Conservation (phyloP, 2,329 filamentous ascomycete species). For the Botrytis galanthina region DNA sequence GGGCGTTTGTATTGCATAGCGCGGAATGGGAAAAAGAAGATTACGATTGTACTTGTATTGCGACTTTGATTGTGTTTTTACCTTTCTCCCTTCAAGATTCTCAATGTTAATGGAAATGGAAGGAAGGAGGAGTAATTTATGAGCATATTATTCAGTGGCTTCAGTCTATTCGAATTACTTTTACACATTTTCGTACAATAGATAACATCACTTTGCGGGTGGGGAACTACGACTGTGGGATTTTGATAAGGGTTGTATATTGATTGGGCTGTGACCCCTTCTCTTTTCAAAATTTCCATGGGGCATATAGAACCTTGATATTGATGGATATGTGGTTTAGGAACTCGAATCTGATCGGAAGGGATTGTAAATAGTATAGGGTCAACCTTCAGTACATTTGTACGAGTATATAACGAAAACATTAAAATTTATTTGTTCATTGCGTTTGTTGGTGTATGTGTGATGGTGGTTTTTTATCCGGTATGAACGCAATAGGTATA, state of each 20-base stretch:
- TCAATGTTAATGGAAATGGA: not conserved
- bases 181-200: not conserved
- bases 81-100: not conserved
- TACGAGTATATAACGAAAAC: not conserved
- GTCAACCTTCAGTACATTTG: not conserved
- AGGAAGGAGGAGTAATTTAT: not conserved
- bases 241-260: constrained; percentile 9
- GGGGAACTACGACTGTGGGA: constrained; percentile 9
- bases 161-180: constrained; percentile 1
- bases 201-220: constrained; percentile 15
- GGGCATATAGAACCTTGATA: constrained; percentile 14
- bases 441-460: not conserved
- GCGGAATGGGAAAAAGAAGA: constrained; percentile 9
- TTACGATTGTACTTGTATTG: constrained; percentile 6
- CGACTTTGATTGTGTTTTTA: not conserved
- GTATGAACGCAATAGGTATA: not conserved
- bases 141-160: not conserved
- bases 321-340: not conserved
- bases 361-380: constrained; percentile 1
- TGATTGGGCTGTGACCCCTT: constrained; percentile 12
- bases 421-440: not conserved
- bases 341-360: not conserved
- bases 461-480: not conserved
- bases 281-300: constrained; percentile 2
- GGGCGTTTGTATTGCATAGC: constrained; percentile 12